phyloP scores from a whole-genome alignment of 306 rosid species.

The Neltuma alba region DNA sequence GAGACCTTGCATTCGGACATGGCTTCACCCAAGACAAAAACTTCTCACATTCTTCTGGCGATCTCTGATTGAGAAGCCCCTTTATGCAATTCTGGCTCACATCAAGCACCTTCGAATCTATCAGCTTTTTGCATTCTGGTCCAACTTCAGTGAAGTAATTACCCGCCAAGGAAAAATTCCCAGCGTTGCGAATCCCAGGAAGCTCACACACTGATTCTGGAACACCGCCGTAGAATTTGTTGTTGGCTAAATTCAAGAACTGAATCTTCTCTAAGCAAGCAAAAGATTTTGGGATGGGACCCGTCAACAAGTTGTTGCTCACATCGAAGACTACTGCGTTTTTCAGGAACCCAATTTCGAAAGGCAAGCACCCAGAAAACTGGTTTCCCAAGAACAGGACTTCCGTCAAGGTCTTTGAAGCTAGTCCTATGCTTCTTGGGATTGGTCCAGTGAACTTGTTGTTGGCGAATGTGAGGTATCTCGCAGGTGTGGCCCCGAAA shows the following conservation, averaged over 20 bases:
- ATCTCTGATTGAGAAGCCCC: constrained; percentile 50
- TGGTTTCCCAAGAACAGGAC: constrained; percentile 61
- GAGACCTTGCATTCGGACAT: constrained; percentile 36
- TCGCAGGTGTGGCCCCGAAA: constrained; percentile 54
- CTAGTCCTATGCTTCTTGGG: constrained; percentile 56
- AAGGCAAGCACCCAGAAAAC: constrained; percentile 60
- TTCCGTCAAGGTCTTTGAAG: constrained; percentile 43
- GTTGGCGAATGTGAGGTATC: constrained; percentile 68
- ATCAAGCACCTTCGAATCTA: constrained; percentile 44
- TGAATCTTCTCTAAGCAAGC: constrained; percentile 50
- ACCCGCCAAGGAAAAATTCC: constrained; percentile 38
- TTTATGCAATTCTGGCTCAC: constrained; percentile 61
- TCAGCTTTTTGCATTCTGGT: constrained; percentile 54
- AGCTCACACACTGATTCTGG: constrained; percentile 65
- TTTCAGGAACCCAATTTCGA: constrained; percentile 55
- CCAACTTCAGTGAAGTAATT: constrained; percentile 70
- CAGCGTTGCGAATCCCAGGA: constrained; percentile 27
- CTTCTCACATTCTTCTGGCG: constrained; percentile 1
- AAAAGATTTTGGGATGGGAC: constrained; percentile 70
- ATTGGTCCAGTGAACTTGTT: constrained; percentile 61
- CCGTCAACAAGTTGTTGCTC: constrained; percentile 44
- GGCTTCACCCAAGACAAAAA: constrained; percentile 30
- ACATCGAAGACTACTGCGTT: constrained; percentile 56
- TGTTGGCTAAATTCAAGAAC: constrained; percentile 43
- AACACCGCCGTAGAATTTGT: constrained; percentile 50